These are phyloP conservation scores for Alternaria postmessia DNA, from an alignment of 2,329 filamentous ascomycete species.

Conservation along the genomic window DNA sequence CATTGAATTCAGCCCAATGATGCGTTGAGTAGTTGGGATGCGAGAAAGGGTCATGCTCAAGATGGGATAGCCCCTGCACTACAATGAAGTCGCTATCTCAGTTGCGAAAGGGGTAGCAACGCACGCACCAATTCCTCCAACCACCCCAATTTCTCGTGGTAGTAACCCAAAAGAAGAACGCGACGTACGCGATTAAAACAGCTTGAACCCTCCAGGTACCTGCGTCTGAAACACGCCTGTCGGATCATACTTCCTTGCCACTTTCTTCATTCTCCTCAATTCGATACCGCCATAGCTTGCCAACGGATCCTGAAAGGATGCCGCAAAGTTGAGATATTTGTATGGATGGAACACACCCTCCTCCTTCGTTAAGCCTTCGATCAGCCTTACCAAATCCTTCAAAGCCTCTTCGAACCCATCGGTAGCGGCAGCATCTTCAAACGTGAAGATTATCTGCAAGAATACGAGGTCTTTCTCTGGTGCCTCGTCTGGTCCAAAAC, in stretches of 20 bases:
- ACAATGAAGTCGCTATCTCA: not conserved
- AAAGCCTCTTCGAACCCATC: conserved; percentile 26
- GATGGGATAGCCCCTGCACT: not conserved
- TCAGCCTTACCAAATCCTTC: conserved; percentile 28
- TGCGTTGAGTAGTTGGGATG: not conserved
- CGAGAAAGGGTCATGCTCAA: not conserved
- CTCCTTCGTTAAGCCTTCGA: conserved; percentile 27
- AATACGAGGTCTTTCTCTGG: conserved; percentile 30
- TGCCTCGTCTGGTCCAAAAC: conserved; percentile 21
- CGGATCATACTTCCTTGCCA: conserved; percentile 35
- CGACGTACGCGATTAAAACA: conserved; percentile 5
- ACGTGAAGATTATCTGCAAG: conserved; percentile 34
- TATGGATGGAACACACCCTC: conserved; percentile 25
- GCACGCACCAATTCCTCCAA: not conserved
- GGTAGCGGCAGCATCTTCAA: conserved; percentile 19
- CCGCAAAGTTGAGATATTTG: conserved; percentile 49
- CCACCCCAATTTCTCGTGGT: not conserved
- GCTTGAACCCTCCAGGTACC: conserved; percentile 33
- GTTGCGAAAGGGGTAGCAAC: not conserved
- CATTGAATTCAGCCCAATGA: not conserved
- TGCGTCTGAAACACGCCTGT: conserved; percentile 34
- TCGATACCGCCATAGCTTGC: conserved; percentile 27
- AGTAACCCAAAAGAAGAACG: not conserved
- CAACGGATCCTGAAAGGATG: conserved; percentile 45
- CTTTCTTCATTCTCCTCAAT: conserved; percentile 16